Conservation (phyloP, 768 basidiomycete genomes). For the Hericium rajendrae region DNA sequence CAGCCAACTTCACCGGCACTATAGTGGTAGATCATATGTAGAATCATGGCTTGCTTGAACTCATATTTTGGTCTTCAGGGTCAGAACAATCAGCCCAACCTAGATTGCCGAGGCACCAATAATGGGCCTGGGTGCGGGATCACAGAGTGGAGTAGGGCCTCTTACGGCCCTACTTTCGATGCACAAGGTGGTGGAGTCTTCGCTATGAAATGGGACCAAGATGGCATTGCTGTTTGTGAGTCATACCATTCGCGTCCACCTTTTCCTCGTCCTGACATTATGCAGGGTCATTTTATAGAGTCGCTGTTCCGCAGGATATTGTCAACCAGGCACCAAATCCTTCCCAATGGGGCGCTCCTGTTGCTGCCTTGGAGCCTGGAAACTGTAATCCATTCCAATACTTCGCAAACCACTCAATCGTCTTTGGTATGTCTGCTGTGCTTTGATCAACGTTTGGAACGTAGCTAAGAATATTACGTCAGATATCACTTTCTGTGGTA, state of each 20-base stretch:
- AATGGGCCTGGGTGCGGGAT: slow-evolving; percentile 62
- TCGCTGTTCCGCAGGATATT: slow-evolving; percentile 64
- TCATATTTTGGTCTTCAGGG: slow-evolving; percentile 21
- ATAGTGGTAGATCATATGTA: slow-evolving; percentile 33
- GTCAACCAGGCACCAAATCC: slow-evolving; percentile 51
- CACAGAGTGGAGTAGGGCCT: slow-evolving; percentile 70
- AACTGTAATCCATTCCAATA: slow-evolving; percentile 48
- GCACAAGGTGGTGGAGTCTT: slow-evolving; percentile 75
- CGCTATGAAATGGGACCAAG: slow-evolving; percentile 83
- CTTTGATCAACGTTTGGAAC: background rate
- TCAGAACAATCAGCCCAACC: slow-evolving; percentile 40
- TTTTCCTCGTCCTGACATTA: background rate
- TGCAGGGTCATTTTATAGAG: slow-evolving; percentile 76
- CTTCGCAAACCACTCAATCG: slow-evolving; percentile 62
- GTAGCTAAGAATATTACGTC: background rate
- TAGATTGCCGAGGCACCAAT: slow-evolving; percentile 42
- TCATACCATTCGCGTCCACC: slow-evolving; percentile 3
- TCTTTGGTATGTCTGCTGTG: slow-evolving; percentile 49
- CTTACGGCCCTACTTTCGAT: slow-evolving; percentile 79
- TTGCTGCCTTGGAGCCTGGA: slow-evolving; percentile 44
- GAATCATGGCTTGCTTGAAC: background rate
- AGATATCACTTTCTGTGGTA: slow-evolving; percentile 83
- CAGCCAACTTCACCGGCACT: slow-evolving; percentile 50
- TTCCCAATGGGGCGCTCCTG: slow-evolving; percentile 57
- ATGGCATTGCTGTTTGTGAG: slow-evolving; percentile 68